Percentiles rank a stretch among this genome's conserved stretches.
Conservation (phyloP, 208 protist species). For the Trypanosoma melophagium region DNA sequence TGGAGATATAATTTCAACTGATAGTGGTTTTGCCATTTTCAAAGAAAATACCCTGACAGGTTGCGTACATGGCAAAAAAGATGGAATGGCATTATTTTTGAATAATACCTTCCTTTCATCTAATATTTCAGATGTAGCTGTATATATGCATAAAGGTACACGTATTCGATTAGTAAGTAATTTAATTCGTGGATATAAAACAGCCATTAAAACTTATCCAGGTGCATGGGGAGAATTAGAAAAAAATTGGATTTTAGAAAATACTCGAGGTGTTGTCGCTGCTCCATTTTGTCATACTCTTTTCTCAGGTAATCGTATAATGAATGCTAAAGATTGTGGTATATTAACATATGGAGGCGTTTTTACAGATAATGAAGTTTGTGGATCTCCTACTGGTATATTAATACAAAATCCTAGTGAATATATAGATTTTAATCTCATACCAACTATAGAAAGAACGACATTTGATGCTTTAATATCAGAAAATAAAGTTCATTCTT, state of each 20-base stretch:
- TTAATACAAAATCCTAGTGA: slow-evolving; percentile 44
- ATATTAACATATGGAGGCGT: slow-evolving; percentile 61
- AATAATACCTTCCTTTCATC: slow-evolving; percentile 51
- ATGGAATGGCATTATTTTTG: slow-evolving; percentile 45
- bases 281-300: slow-evolving; percentile 58
- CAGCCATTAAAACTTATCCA: slow-evolving; percentile 42
- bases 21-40: slow-evolving; percentile 56
- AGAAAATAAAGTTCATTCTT: slow-evolving; percentile 62
- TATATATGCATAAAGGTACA: slow-evolving; percentile 54
- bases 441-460: slow-evolving; percentile 41
- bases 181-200: slow-evolving; percentile 42
- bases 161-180: slow-evolving; percentile 46
- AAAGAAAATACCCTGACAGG: slow-evolving; percentile 65
- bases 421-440: slow-evolving; percentile 67
- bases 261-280: slow-evolving; percentile 38
- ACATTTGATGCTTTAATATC: slow-evolving; percentile 38
- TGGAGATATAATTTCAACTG: slow-evolving; percentile 67
- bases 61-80: slow-evolving; percentile 56
- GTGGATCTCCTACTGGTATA: slow-evolving; percentile 45
- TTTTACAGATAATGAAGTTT: slow-evolving; percentile 67
- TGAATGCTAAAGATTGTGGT: slow-evolving; percentile 51
- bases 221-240: slow-evolving; percentile 44
- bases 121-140: slow-evolving; percentile 16
- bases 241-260: slow-evolving; percentile 51
- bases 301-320: slow-evolving; percentile 56